phyloP scores from a whole-genome alignment of 208 protist species.

The Trypanosoma boissoni region DNA sequence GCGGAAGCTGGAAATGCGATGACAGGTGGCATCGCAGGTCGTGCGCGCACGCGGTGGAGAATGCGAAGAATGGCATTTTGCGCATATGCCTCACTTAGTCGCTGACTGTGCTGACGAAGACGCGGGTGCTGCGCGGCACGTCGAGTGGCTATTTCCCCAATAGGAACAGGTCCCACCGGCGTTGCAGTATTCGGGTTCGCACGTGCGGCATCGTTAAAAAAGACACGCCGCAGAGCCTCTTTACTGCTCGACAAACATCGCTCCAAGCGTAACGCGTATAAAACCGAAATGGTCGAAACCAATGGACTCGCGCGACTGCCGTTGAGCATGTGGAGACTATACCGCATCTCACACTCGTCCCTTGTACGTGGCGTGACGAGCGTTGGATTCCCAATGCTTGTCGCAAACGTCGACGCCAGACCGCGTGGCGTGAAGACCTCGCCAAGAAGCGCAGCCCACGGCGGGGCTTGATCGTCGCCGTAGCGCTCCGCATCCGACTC shows the following conservation, averaged over 20 bases:
- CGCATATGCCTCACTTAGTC: slow-evolving; percentile 32
- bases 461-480: slow-evolving; percentile 14
- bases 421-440: slow-evolving; percentile 72
- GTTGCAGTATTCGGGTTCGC: not conserved
- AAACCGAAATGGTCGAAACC: slow-evolving; percentile 36
- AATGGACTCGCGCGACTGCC: slow-evolving; percentile 55
- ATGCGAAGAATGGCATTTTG: slow-evolving; percentile 50
- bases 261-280: slow-evolving; percentile 38
- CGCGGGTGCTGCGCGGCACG: not conserved
- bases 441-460: slow-evolving; percentile 49
- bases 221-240: slow-evolving; percentile 43
- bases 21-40: not conserved
- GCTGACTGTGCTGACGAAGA: not conserved
- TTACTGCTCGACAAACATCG: slow-evolving; percentile 29
- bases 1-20: slow-evolving; percentile 1
- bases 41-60: slow-evolving; percentile 18
- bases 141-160: not conserved
- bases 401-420: slow-evolving; percentile 39
- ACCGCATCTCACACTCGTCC: not conserved
- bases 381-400: slow-evolving; percentile 26
- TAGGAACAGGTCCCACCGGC: not conserved
- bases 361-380: not conserved
- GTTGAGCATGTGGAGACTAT: slow-evolving; percentile 29
- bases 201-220: slow-evolving; percentile 28
- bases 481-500: slow-evolving; percentile 8